Evolutionary conservation across 176 grass and related monocot species (phyloP), one percentile per base, ranked within the genome.

Genomic region (Musa troglodytarum): DNA sequence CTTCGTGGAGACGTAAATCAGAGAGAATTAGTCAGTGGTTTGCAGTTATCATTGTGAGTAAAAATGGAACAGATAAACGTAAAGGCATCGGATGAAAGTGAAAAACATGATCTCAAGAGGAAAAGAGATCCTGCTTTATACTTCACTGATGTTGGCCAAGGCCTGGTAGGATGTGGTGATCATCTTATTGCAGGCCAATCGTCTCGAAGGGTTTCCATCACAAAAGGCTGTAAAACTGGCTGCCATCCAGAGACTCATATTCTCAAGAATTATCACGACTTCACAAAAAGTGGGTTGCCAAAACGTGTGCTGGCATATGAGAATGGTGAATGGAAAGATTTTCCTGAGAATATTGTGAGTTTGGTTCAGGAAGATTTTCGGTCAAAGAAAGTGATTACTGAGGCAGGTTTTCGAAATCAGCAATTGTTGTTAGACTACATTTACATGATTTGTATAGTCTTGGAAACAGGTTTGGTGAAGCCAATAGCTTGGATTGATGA

Each of bases 401-500:
- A 97, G 81, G 81, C 76, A 16, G 57, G 54, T 52, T 79, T 83
- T 76, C 71, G 82, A 70, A 74, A 70, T 81, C 81, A 86, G 26
- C 73, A 86, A 25, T 78, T 85, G 52, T 86, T 97, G 72, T 83
- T 97, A 61, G 93, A 97, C 74, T 97, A 93, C 68, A 84, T 88
- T 2, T 77, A 93, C 71, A 97, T 97, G 93, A 78, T 89, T 22
- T 88, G 81, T 54, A 58, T 90, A 58, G 80, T 90, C 57, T 79
- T 58, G 1, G 81, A 80, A 85, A 87, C 87, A 12, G 93, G 88
- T n/a, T 50, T 84, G 49, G 85, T 90, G 67, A 97, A 79, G 56
- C 93, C 90, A 0, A 81, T 97, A 72, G 93, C 86, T 76, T 97
- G 93, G 93, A 87, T 93, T 71, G 93, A 93, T 87, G 86, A 85